Evolutionary conservation across 1,284 basidiomycete genomes (phyloP), one percentile per base, ranked within the genome.

Genomic region (Puccinia novopanici): DNA sequence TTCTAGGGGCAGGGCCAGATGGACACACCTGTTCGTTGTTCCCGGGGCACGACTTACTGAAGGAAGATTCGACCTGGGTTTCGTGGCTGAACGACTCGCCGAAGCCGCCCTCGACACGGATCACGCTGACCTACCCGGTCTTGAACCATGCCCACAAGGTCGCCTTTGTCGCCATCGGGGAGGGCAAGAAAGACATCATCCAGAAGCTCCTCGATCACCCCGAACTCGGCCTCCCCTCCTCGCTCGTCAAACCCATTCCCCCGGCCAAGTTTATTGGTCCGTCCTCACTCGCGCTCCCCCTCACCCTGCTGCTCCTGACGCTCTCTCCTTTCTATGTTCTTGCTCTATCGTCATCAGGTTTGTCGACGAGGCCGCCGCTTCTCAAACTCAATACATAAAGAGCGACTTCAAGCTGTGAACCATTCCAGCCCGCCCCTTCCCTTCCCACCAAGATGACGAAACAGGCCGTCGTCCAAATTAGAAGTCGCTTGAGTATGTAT

Each of bases 21-120:
- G 96, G 96, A 30, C 97, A 99, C 88, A 98, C 95, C 34, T 94
- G 92, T 83, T 95, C 93, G 17, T 91, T 99, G 82, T 99, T 99
- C 90, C 95, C 96, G 22, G 92, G 90, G 5, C 96, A 98, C 86
- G 89, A 89, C 78, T 89, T 98, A 59, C 89, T 99, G 52, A 84
- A 88, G 34, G 96, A 98, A 87, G 90, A 89, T 81, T 93, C 93
- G 85, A 89, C 93, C 78, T 99, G 96, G 96, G 93, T 99, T 19
- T 95, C 95, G 0, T 93, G 91, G 86, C 89, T 99, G 84, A 91
- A 93, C 73, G 94, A 98, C 87, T 92, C 92, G 75, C 96, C 96
- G 55, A 98, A 99, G 87, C 94, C 93, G 0, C 96, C 96, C n/a
- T 88, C 91, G 22, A 90, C 89, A 83, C 90, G 96, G 81, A 92